Base-by-base conservation (phyloP, 768 basidiomycete species). In the Boletus patriciae region DNA sequence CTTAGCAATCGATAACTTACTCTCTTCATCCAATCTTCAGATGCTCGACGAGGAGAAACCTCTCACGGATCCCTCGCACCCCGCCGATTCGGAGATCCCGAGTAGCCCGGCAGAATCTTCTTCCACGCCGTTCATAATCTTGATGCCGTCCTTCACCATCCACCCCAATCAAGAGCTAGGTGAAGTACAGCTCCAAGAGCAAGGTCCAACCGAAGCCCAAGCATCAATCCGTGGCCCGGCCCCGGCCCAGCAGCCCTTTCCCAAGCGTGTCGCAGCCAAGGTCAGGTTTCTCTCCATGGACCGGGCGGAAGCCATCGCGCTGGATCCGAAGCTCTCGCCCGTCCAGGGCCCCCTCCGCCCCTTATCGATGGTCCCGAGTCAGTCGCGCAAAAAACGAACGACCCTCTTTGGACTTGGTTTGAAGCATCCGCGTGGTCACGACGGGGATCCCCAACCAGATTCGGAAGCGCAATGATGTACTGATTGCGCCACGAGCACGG, bases 291-390 rank as follows among this genome's bases (percentile, higher is more conserved):
- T 71, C 25, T 62, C 71, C n/a, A 48, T 36, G 33, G 70, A 71
- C 46, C 62, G 67, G 2, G 60, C 45, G 4, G 66, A 67, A 45
- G 65, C 67, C 19, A 71, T 71, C n/a, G 40, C 56, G 4, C 52
- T 59, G n/a, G 67, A 71, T 37, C 71, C 70, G 15, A 71, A 73
- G 55, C 70, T 71, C 34, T 67, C 70, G 3, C 70, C 70, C 29
- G 70, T 73, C 16, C 70, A 70, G 16, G 71, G 56, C 11, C 70
- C 71, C 18, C 65, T 71, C 18, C 69, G 69, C 4, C 71, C 71
- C 15, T 36, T 72, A 8, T 70, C 70, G 21, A 70, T 58, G 58
- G 34, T 59, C 21, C 52, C 57, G 0, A 57, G 60, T 51, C 66
- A 59, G 27, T 31, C 66, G 9, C 60, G 40, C 44, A 53, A 46